These are phyloP conservation scores for Microdochium bolleyi DNA, from an alignment of 2,329 filamentous ascomycete species.

Conservation along the genomic window DNA sequence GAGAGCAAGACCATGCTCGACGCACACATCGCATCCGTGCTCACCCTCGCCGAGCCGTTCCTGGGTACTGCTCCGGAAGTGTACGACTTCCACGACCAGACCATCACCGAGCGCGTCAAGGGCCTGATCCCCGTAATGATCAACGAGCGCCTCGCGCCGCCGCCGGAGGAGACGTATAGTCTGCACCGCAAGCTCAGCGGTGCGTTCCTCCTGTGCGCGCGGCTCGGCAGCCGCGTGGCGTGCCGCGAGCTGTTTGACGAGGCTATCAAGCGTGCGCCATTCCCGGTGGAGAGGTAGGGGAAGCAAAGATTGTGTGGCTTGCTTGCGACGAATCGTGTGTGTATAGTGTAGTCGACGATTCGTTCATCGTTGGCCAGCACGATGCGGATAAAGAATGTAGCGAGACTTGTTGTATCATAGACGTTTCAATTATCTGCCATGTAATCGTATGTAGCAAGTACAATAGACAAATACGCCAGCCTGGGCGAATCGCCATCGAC, in stretches of 20 bases:
- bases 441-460: background rate
- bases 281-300: background rate
- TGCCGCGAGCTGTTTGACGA: conserved; percentile 74
- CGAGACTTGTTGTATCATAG: background rate
- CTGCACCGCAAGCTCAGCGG: conserved; percentile 92
- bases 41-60: conserved; percentile 92
- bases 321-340: too few species aligned
- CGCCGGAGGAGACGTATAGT: conserved; percentile 95
- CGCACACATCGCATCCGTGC: conserved; percentile 79
- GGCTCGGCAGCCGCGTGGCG: conserved; percentile 71
- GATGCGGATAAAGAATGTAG: background rate
- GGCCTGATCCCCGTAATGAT: conserved; percentile 89
- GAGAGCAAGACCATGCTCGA: conserved; percentile 83
- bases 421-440: background rate
- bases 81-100: conserved; percentile 92
- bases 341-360: too few species aligned
- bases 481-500: background rate
- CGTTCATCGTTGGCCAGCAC: too few species aligned
- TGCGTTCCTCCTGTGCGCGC: conserved; percentile 86
- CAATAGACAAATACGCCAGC: background rate
- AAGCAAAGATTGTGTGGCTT: background rate
- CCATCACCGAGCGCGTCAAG: conserved; percentile 90
- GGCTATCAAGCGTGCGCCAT: conserved; percentile 29
- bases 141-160: conserved; percentile 76
- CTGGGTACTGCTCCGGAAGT: conserved; percentile 64